Evolutionary conservation across 1,284 basidiomycete genomes (phyloP).

Genomic region (Kwoniella shivajii): DNA sequence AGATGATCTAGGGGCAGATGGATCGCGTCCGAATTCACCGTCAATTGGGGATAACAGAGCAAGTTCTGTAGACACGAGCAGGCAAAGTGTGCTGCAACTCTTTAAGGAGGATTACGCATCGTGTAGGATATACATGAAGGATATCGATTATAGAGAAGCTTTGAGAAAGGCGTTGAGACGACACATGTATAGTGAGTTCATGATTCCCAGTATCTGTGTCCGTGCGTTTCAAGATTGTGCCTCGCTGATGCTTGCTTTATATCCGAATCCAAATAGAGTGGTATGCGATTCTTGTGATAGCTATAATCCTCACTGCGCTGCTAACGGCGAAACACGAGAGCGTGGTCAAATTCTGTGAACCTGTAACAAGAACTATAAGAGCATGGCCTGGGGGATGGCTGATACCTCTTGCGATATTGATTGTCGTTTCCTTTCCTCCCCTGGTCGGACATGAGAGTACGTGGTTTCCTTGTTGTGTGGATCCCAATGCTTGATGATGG

Average conservation of each 20-base stretch:
- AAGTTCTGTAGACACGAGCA: not conserved
- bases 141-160: conserved; percentile 32
- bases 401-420: conserved; percentile 38
- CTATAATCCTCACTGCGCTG: conserved; percentile 38
- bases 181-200: conserved; percentile 39
- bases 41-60: not conserved
- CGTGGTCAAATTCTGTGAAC: conserved; percentile 42
- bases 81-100: conserved; percentile 19
- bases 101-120: conserved; percentile 34
- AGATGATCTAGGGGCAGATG: conserved; percentile 1
- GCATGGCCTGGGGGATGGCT: conserved; percentile 48
- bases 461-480: conserved; percentile 6
- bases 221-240: not conserved
- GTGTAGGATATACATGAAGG: conserved; percentile 29
- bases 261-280: conserved; percentile 32
- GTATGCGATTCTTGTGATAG: conserved; percentile 43
- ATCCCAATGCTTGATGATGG: too few species aligned
- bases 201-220: not conserved
- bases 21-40: not conserved
- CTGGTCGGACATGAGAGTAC: conserved; percentile 48
- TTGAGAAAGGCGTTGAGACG: conserved; percentile 23
- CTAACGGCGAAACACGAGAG: conserved; percentile 43
- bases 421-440: conserved; percentile 40
- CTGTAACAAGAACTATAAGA: conserved; percentile 35
- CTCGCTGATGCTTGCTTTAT: not conserved